A percentile compares a stretch with the other conserved stretches of the same genome.
These are phyloP conservation scores for Chlorella ohadii DNA, from an alignment of 139 green algal genomes.

Conservation along the genomic window DNA sequence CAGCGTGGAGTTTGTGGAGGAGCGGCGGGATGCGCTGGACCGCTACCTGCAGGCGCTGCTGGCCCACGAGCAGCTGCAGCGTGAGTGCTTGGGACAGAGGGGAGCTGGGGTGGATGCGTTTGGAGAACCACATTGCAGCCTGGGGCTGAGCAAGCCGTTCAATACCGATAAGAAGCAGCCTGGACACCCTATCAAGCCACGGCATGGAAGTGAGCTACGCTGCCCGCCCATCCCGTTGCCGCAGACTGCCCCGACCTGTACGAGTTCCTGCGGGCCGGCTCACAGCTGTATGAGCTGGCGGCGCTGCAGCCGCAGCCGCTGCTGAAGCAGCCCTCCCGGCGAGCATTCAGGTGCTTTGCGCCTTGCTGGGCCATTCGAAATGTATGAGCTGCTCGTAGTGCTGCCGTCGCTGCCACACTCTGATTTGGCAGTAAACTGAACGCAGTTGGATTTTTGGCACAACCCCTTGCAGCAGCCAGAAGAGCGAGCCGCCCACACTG, in stretches of 20 bases:
- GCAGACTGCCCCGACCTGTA: constrained; percentile 51
- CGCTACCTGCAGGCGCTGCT: constrained; percentile 62
- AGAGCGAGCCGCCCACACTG: no score
- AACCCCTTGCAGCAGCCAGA: no score
- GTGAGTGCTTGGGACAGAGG: neutral
- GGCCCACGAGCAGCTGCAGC: neutral
- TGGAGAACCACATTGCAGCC: no score
- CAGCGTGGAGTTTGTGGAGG: constrained; percentile 65
- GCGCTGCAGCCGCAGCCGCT: neutral
- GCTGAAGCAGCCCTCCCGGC: neutral
- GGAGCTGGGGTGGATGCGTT: neutral
- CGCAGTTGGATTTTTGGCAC: no score
- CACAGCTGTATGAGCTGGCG: constrained; percentile 41
- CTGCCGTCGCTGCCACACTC: no score
- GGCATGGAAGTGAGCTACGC: no score
- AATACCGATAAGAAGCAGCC: no score
- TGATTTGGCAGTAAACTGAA: no score
- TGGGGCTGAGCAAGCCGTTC: no score
- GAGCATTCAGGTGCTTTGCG: neutral
- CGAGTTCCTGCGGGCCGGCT: constrained; percentile 59
- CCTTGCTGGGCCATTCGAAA: no score
- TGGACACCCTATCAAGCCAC: no score
- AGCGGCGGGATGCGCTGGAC: constrained; percentile 63
- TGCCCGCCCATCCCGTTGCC: neutral
- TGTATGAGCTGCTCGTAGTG: no score